A percentile compares a stretch with the other conserved stretches of the same genome.
Conservation (phyloP, 1,139 yeast species). For the Torulaspora globosa region DNA sequence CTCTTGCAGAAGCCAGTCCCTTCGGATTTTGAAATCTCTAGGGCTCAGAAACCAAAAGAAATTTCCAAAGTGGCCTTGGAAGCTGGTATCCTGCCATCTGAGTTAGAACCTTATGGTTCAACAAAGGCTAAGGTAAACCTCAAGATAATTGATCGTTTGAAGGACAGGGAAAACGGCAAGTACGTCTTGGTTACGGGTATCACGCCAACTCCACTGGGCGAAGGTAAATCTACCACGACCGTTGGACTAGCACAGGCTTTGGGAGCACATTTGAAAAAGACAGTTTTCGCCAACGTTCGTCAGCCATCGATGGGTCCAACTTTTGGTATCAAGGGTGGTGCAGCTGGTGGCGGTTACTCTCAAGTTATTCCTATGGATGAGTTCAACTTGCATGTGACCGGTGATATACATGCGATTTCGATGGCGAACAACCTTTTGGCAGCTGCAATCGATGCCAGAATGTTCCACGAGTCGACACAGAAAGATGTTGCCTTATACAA, state of each 20-base stretch:
- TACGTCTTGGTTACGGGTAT: constrained; percentile 94
- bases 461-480: constrained; percentile 95
- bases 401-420: constrained; percentile 95
- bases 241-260: constrained; percentile 95
- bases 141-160: constrained; percentile 66
- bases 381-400: constrained; percentile 96
- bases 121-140: constrained; percentile 89
- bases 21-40: constrained; percentile 86
- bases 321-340: constrained; percentile 98
- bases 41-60: constrained; percentile 84
- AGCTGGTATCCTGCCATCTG: constrained; percentile 75
- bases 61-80: constrained; percentile 79
- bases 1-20: constrained; percentile 79
- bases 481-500: constrained; percentile 81
- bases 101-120: constrained; percentile 87
- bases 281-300: constrained; percentile 91
- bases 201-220: constrained; percentile 98
- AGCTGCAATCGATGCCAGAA: constrained; percentile 96
- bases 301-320: constrained; percentile 99
- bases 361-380: constrained; percentile 99
- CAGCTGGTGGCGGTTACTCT: constrained; percentile 99
- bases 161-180: constrained; percentile 71
- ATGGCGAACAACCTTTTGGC: constrained; percentile 94
- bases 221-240: constrained; percentile 96
- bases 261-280: constrained; percentile 84